Evolutionary conservation across 352 stramenopile species (phyloP), one percentile per base, ranked within the genome.

Genomic region (Pythium grandisporangium): DNA sequence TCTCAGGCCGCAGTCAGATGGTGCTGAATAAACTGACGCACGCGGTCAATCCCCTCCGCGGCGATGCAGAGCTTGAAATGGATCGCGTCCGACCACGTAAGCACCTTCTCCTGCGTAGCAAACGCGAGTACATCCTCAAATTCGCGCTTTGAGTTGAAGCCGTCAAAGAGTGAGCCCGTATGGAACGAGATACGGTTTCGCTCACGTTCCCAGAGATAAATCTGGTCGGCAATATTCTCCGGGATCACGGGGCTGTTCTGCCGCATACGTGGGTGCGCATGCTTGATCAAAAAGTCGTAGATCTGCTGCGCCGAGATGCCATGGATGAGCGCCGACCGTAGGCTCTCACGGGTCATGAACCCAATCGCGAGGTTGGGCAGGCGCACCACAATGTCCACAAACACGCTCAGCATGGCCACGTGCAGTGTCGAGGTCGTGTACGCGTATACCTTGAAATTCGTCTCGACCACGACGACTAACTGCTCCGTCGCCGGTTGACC

Each of bases 361-460:
- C 83, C 84, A 35, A 96, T 85, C n/a, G 91, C 81, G 23, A 95
- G 41, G 53, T 96, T 96, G 4, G 84, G 84, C 27, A 96, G 57
- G 6, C 83, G 72, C n/a, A 75, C 81, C 21, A 92, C 81, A 30
- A 95, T 87, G 45, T 96, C 84, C 7, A 93, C 72, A 51, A 96
- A 96, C 34, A 96, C 80, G 45, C 66, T 89, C 34, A 96, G 68
- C 84, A 96, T 96, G n/a, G 83, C 85, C 26, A 95, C 71, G 54
- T 96, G 86, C 40, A 96, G 65, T 16, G 82, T 87, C 20, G 82
- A 95, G 24, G 65, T 57, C 16, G 86, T 95, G 66, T 96, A 96
- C 7, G 81, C 81, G 53, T 96, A 93, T 6, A 95, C 58, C 59
- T 96, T 93, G 54, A 95, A 96, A 49, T 96, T 96, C 23, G 86